Evolutionary conservation across 352 stramenopile genomes (phyloP).

Genomic region (Phytophthora cryptogea): DNA sequence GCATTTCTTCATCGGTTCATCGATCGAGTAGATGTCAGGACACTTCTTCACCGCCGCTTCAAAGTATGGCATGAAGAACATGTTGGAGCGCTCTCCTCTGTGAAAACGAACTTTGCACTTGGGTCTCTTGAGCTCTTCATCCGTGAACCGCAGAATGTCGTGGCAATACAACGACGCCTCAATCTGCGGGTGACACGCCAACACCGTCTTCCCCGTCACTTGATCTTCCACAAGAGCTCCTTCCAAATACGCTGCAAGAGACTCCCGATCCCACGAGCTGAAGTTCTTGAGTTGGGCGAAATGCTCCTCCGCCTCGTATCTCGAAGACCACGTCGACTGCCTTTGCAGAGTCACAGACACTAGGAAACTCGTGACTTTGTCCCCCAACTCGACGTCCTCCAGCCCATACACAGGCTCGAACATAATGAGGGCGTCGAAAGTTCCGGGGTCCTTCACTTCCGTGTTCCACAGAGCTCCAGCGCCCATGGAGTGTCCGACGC

Average conservation of each 20-base stretch:
- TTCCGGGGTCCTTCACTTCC: conserved; percentile 40
- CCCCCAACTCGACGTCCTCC: not conserved
- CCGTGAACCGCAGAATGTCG: conserved; percentile 28
- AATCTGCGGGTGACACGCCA: conserved; percentile 44
- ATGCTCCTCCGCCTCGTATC: conserved; percentile 11
- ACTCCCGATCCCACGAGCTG: conserved; percentile 40
- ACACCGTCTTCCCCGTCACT: conserved; percentile 23
- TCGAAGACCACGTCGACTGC: conserved; percentile 33
- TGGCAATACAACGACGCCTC: conserved; percentile 49
- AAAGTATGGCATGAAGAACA: conserved; percentile 37
- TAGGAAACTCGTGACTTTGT: conserved; percentile 37
- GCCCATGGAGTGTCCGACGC: conserved; percentile 43
- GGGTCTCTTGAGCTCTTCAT: conserved; percentile 34
- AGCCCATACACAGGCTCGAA: conserved; percentile 51
- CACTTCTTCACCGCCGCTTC: conserved; percentile 19
- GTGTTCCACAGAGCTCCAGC: conserved; percentile 41
- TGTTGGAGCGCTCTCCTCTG: conserved; percentile 33
- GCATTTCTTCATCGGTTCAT: conserved; percentile 31
- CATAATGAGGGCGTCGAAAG: conserved; percentile 47
- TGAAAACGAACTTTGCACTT: conserved; percentile 45
- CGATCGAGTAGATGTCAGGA: conserved; percentile 40
- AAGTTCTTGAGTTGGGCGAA: conserved; percentile 40
- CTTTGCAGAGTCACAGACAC: conserved; percentile 38
- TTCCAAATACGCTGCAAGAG: conserved; percentile 33
- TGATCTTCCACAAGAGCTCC: conserved; percentile 40